Evolutionary conservation across 306 rosid genomes (phyloP).

Genomic region (Prunus davidiana): DNA sequence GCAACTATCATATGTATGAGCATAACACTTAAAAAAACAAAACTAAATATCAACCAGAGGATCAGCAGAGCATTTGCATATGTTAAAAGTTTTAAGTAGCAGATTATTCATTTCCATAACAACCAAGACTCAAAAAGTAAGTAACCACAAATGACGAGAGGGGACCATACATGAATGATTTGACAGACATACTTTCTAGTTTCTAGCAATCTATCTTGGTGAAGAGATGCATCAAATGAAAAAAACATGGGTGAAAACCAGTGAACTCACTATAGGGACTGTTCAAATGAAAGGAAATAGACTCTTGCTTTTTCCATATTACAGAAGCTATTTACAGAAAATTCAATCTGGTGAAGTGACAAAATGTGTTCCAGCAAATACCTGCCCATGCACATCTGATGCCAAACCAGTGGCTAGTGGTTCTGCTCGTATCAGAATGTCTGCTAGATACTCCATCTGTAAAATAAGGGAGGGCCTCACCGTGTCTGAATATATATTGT

Average conservation of each 20-base stretch:
- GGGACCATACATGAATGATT: too few relatives aligned
- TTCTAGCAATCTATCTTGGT: too few relatives aligned
- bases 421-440: conserved; percentile 65
- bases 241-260: too few relatives aligned
- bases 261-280: too few relatives aligned
- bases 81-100: too few relatives aligned
- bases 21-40: neutral
- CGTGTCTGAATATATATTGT: conserved; percentile 51
- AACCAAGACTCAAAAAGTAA: too few relatives aligned
- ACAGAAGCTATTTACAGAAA: neutral
- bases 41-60: too few relatives aligned
- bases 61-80: too few relatives aligned
- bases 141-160: too few relatives aligned
- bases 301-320: neutral
- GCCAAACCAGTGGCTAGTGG: conserved; percentile 95
- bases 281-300: neutral
- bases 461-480: conserved; percentile 58
- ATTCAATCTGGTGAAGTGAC: neutral
- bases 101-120: too few relatives aligned
- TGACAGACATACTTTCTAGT: too few relatives aligned
- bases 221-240: too few relatives aligned
- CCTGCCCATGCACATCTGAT: conserved; percentile 99
- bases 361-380: conserved; percentile 28
- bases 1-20: neutral
- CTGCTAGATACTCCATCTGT: conserved; percentile 85